These are phyloP conservation scores for Chloropicon primus DNA, from an alignment of 139 green algal genomes.

Conservation along the genomic window DNA sequence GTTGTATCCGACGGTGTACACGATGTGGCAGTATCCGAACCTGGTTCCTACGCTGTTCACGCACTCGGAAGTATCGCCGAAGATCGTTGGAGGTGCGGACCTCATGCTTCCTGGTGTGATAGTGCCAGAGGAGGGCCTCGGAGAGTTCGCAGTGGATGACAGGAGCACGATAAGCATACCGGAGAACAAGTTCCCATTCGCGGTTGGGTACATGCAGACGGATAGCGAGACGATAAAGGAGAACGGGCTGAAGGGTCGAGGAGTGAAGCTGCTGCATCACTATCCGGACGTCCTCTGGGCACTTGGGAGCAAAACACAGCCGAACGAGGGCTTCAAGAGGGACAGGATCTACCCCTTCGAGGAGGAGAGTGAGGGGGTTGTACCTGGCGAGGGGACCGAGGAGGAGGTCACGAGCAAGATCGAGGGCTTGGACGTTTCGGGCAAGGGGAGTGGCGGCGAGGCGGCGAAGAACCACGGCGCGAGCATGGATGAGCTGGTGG, in stretches of 20 bases:
- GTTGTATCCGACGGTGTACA: neutral
- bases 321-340: neutral
- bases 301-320: neutral
- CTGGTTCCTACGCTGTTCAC: neutral
- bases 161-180: neutral
- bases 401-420: neutral
- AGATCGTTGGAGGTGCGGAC: neutral
- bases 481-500: neutral
- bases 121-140: neutral
- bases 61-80: neutral
- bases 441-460: neutral
- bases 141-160: neutral
- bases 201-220: neutral
- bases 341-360: too few relatives aligned
- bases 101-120: neutral
- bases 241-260: conserved; percentile 19
- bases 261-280: conserved; percentile 22
- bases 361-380: neutral
- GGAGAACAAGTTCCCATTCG: neutral
- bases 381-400: neutral
- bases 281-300: conserved; percentile 24
- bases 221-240: neutral
- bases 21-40: neutral
- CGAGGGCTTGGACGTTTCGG: neutral
- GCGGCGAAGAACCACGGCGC: neutral